Percentiles rank a stretch among this genome's conserved stretches.
Evolutionary conservation across 495 filamentous ascomycete species (phyloP).

Genomic region (Neurospora sp.): DNA sequence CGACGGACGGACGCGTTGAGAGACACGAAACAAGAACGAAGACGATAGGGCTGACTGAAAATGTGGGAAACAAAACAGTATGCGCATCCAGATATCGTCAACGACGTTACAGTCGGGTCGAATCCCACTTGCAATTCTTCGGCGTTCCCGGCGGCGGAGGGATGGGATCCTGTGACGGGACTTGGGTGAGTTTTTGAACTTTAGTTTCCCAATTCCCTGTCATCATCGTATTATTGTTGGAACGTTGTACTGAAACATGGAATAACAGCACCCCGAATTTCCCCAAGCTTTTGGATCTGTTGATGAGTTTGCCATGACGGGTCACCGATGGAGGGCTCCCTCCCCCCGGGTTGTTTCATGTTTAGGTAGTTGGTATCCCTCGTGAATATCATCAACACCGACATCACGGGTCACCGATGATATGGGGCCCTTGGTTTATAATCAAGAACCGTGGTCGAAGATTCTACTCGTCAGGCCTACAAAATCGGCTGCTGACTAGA

Average conservation of each 20-base stretch:
- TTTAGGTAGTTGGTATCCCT: no score
- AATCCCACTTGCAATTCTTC: conserved; percentile 51
- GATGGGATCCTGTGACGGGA: conserved; percentile 59
- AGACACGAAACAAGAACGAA: neutral
- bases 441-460: neutral
- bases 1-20: no score
- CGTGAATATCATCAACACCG: neutral
- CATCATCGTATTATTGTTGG: neutral
- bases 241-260: neutral
- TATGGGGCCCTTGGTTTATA: neutral
- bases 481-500: no score
- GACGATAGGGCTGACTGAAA: neutral
- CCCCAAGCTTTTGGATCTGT: conserved; percentile 10
- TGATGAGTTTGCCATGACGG: conserved; percentile 5
- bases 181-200: conserved; percentile 29
- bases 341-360: no score
- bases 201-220: neutral
- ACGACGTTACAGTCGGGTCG: conserved; percentile 50
- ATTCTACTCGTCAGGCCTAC: neutral
- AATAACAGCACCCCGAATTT: conserved; percentile 8
- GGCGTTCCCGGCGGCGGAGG: conserved; percentile 42
- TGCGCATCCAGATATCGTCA: conserved; percentile 47
- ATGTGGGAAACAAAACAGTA: conserved; percentile 27
- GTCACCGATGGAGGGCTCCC: neutral
- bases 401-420: neutral